phyloP scores from a whole-genome alignment of 768 basidiomycete genomes.

The Amanita phalloides region DNA sequence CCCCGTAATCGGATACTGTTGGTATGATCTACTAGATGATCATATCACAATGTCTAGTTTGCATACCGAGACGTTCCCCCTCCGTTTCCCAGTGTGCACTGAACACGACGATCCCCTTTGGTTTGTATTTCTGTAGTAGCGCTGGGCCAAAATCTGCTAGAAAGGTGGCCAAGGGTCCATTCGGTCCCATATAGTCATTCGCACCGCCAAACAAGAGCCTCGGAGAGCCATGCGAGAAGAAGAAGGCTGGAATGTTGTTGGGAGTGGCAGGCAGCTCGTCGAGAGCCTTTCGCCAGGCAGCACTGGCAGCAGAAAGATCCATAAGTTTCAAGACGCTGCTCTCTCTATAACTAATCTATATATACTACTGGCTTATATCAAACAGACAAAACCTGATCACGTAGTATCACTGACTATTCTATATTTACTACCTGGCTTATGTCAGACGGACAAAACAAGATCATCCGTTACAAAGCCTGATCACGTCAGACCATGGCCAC shows the following conservation, averaged over 20 bases:
- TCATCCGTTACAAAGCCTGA: not conserved
- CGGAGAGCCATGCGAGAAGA: slow-evolving; percentile 65
- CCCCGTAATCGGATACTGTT: slow-evolving; percentile 62
- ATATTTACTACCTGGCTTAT: no score
- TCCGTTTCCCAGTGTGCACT: slow-evolving; percentile 76
- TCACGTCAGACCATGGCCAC: not conserved
- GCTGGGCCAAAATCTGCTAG: slow-evolving; percentile 55
- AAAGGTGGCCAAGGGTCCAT: slow-evolving; percentile 47
- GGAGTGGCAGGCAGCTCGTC: slow-evolving; percentile 44
- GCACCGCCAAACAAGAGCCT: slow-evolving; percentile 27
- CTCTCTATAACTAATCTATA: no score
- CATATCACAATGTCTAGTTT: not conserved
- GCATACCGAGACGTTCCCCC: slow-evolving; percentile 44
- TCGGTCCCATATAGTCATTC: slow-evolving; percentile 28
- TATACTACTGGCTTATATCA: no score
- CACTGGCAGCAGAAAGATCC: slow-evolving; percentile 8
- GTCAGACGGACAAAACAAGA: no score
- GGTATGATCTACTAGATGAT: not conserved
- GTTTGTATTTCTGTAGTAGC: slow-evolving; percentile 59
- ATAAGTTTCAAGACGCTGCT: not conserved
- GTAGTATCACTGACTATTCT: no score
- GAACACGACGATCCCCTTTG: slow-evolving; percentile 73
- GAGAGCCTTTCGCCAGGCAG: slow-evolving; percentile 42
- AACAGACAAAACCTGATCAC: no score
- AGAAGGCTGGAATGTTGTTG: slow-evolving; percentile 62